Evolutionary conservation across 495 filamentous ascomycete species (phyloP).

Genomic region (Lasiosphaeria hispida): DNA sequence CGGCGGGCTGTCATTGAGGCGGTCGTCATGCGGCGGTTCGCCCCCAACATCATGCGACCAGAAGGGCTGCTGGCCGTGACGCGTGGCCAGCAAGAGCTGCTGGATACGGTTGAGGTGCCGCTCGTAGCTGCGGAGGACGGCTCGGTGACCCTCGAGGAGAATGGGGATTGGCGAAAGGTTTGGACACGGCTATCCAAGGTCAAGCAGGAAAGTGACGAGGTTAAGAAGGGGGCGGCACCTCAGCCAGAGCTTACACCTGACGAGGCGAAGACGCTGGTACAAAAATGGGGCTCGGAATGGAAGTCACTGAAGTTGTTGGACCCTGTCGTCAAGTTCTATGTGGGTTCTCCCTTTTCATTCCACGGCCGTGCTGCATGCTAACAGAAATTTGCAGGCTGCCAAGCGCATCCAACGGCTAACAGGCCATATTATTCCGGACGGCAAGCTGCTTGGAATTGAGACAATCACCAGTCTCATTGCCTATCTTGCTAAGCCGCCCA

Average conservation of each 20-base stretch:
- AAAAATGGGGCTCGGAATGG: conserved; percentile 50
- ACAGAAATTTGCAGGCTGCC: conserved; percentile 51
- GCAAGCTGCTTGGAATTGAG: conserved; percentile 50
- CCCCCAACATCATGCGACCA: conserved; percentile 14
- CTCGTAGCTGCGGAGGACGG: conserved; percentile 23
- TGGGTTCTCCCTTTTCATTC: conserved; percentile 18
- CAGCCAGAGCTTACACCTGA: conserved; percentile 3
- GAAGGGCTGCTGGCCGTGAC: neutral
- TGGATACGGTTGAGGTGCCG: conserved; percentile 14
- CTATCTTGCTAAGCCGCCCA: conserved; percentile 54
- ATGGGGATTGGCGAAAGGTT: too few species aligned
- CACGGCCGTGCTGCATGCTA: neutral
- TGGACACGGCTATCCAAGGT: too few species aligned
- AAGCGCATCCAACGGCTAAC: conserved; percentile 78
- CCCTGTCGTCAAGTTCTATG: conserved; percentile 67
- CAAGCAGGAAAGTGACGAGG: too few species aligned
- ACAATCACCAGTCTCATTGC: conserved; percentile 58
- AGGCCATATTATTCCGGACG: conserved; percentile 69
- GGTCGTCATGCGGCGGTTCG: conserved; percentile 46
- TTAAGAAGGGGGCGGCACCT: too few species aligned
- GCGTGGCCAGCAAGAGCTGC: conserved; percentile 12
- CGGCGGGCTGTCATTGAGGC: conserved; percentile 63
- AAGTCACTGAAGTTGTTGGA: conserved; percentile 55
- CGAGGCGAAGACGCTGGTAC: conserved; percentile 29
- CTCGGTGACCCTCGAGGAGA: conserved; percentile 21